Evolutionary conservation across 208 protist genomes (phyloP), one percentile per base, ranked within the genome.

Genomic region (Trypanosoma congolense): DNA sequence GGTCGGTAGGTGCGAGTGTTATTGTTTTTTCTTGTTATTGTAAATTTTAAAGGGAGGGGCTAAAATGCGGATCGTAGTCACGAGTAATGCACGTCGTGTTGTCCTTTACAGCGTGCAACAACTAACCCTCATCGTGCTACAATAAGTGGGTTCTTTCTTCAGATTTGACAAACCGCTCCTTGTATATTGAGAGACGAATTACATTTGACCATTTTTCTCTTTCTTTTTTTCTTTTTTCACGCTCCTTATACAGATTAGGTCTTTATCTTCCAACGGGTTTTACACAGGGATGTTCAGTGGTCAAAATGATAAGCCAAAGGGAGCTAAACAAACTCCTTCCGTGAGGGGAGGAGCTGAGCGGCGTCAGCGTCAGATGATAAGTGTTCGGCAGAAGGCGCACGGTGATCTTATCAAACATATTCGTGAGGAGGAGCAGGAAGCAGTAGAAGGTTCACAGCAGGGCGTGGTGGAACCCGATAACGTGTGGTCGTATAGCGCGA

Each of bases 351-450:
- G 79, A 18, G 70, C 72, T 4, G 78, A 85, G 67, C 83, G 80
- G 9, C 83, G 80, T 22, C 76, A 91, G 60, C 65, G 75, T 8
- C 70, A 86, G 52, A 71, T 86, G 50, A 77, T 83, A 43, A 77
- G 62, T 9, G 64, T 87, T 55, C 79, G 79, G 22, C 73, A 87
- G 55, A 66, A 73, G 62, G 70, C 68, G 4, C 73, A 78, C 59
- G 70, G 49, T 2, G 77, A 91, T 16, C 35, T 82, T 1, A 80
- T 91, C 60, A 87, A 87, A 53, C 75, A 86, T 30, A 68, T 85
- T 14, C 79, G 77, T 25, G 61, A 58, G n/a, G 77, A 80, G 28
- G 48, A 47, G n/a, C 35, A 1, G n/a, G 55, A 65, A n/a, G 52
- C 4, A 24, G 41, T 50, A 9, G 55, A 42, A 41, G 48, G 56